Conservation (phyloP, 2,329 filamentous ascomycete species). For the Epichloe aotearoae region DNA sequence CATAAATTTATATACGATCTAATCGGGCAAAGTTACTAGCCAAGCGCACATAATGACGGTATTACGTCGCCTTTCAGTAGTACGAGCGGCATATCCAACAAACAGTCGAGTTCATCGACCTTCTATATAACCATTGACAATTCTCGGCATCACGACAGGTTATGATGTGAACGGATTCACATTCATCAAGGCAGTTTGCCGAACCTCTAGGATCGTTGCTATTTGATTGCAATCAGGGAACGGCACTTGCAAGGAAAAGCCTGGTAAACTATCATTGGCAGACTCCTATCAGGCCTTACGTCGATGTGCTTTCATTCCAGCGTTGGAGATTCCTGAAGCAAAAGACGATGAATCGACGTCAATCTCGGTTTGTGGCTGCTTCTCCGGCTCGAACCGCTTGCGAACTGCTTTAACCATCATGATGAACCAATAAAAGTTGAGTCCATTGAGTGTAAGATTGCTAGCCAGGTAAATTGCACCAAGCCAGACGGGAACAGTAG, state of each 20-base stretch:
- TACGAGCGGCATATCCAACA: background rate
- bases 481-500: slow-evolving; percentile 55
- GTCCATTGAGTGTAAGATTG: slow-evolving; percentile 58
- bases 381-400: slow-evolving; percentile 53
- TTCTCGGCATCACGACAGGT: background rate
- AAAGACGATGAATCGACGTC: slow-evolving; percentile 18
- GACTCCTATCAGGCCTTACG: slow-evolving; percentile 17
- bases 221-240: background rate
- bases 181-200: background rate
- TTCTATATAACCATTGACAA: background rate
- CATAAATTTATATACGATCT: background rate
- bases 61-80: background rate
- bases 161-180: background rate
- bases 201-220: too few relatives aligned
- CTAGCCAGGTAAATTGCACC: slow-evolving; percentile 52
- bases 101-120: background rate
- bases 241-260: background rate
- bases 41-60: background rate
- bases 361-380: slow-evolving; percentile 17
- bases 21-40: background rate
- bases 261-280: background rate
- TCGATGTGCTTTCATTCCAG: slow-evolving; percentile 9
- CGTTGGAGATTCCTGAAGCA: slow-evolving; percentile 15
- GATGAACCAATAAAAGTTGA: slow-evolving; percentile 78
- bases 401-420: slow-evolving; percentile 74